Conservation (phyloP, 176 grass and related monocot genomes). For the Phoenix roebelenii region DNA sequence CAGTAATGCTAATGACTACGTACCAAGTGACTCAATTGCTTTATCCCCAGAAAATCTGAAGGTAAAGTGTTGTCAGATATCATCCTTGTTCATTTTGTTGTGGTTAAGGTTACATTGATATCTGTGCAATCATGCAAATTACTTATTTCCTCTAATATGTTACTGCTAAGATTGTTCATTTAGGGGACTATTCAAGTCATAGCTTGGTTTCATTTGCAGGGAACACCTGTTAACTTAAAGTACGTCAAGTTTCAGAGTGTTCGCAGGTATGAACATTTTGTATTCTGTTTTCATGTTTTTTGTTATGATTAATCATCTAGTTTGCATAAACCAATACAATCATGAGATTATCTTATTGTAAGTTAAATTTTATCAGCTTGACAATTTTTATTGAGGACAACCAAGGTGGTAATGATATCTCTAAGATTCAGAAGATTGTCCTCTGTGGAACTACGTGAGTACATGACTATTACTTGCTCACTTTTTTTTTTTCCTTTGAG, state of each 20-base stretch:
- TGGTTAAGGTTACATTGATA: too few species aligned
- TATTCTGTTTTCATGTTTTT: background rate
- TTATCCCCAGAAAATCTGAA: conserved; percentile 63
- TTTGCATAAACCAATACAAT: background rate
- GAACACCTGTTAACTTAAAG: conserved; percentile 51
- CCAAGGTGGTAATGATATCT: conserved; percentile 62
- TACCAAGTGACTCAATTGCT: conserved; percentile 70
- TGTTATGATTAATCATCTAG: background rate
- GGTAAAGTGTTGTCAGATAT: conserved; percentile 26
- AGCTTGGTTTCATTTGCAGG: conserved; percentile 32
- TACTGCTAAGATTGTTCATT: too few species aligned
- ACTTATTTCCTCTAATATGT: too few species aligned
- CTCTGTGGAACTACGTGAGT: conserved; percentile 88
- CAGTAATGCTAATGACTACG: conserved; percentile 94
- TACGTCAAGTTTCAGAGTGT: conserved; percentile 99
- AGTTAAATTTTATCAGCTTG: conserved; percentile 39
- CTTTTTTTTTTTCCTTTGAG: too few species aligned
- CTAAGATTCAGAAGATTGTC: conserved; percentile 85
- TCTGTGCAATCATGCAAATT: too few species aligned
- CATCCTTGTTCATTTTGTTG: too few species aligned
- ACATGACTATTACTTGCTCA: background rate
- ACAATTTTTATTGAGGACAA: conserved; percentile 99
- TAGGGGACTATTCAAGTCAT: background rate
- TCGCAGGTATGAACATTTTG: conserved; percentile 52
- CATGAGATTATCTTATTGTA: background rate